Percentiles rank a stretch among this genome's conserved stretches.
These are phyloP conservation scores for Prosopis cineraria DNA, from an alignment of 306 rosid genomes.

Conservation along the genomic window DNA sequence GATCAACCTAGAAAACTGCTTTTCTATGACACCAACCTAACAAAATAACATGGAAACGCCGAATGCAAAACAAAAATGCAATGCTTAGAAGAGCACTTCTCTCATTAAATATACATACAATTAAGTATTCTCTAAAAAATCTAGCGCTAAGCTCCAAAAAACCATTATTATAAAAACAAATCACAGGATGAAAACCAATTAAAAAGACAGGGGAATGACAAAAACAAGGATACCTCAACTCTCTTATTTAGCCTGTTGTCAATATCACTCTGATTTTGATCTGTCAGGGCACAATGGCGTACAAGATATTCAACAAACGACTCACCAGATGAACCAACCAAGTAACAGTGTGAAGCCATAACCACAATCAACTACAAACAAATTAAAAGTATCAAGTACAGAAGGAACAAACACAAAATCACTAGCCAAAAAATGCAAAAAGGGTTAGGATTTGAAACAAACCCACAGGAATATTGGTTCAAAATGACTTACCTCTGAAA, in stretches of 20 bases:
- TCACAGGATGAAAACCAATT: constrained; percentile 3
- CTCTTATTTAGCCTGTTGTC: constrained; percentile 60
- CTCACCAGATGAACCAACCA: constrained; percentile 95
- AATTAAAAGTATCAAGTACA: constrained; percentile 22
- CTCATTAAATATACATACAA: constrained; percentile 7
- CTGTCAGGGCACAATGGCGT: constrained; percentile 78
- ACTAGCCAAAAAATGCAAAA: not conserved
- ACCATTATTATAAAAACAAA: not conserved
- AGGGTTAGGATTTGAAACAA: not conserved
- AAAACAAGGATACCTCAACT: constrained; percentile 67
- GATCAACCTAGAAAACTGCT: constrained; percentile 22
- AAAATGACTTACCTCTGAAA: constrained; percentile 68
- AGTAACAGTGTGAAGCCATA: constrained; percentile 97
- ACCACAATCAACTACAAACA: constrained; percentile 84
- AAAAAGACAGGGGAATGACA: not conserved
- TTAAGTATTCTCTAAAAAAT: not conserved
- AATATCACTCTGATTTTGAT: constrained; percentile 51
- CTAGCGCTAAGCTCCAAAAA: constrained; percentile 22
- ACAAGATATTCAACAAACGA: constrained; percentile 86
- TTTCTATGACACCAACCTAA: constrained; percentile 10
- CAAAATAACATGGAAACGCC: constrained; percentile 16
- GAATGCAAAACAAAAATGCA: not conserved
- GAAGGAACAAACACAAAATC: constrained; percentile 18
- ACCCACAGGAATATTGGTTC: constrained; percentile 18
- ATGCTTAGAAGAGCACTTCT: constrained; percentile 17